phyloP scores from a whole-genome alignment of 306 rosid species.

The Sicyos baderoa region DNA sequence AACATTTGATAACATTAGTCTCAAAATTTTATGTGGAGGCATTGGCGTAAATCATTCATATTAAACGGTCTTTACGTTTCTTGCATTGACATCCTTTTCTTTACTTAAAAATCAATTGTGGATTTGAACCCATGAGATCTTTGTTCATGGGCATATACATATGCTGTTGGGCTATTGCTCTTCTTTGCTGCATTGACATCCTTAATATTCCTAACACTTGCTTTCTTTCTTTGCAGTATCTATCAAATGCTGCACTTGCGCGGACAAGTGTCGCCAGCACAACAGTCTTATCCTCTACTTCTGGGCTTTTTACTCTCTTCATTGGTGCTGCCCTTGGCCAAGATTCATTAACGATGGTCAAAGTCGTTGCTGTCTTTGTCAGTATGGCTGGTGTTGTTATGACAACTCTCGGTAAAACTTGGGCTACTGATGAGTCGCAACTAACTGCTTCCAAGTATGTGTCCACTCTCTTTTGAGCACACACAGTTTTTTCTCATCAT shows the following conservation, averaged over 20 bases:
- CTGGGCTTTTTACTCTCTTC: constrained; percentile 95
- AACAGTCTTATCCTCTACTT: constrained; percentile 90
- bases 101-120: neutral
- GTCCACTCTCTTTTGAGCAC: constrained; percentile 18
- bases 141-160: no score
- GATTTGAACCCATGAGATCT: neutral
- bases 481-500: neutral
- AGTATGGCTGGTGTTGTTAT: constrained; percentile 92
- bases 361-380: constrained; percentile 83
- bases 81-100: no score
- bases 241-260: constrained; percentile 95
- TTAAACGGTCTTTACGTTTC: neutral
- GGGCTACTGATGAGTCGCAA: constrained; percentile 76
- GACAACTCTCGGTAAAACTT: constrained; percentile 92
- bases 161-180: no score
- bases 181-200: no score
- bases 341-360: constrained; percentile 69
- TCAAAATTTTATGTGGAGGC: neutral
- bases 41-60: neutral
- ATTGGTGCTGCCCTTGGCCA: constrained; percentile 75
- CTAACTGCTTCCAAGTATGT: constrained; percentile 46
- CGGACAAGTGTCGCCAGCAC: constrained; percentile 99
- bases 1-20: neutral
- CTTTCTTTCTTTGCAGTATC: constrained; percentile 57
- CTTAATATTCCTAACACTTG: constrained; percentile 8